Evolutionary conservation across 192 early-diverging fungal genomes (phyloP), one percentile per base, ranked within the genome.

Genomic region (Dispira parvispora): DNA sequence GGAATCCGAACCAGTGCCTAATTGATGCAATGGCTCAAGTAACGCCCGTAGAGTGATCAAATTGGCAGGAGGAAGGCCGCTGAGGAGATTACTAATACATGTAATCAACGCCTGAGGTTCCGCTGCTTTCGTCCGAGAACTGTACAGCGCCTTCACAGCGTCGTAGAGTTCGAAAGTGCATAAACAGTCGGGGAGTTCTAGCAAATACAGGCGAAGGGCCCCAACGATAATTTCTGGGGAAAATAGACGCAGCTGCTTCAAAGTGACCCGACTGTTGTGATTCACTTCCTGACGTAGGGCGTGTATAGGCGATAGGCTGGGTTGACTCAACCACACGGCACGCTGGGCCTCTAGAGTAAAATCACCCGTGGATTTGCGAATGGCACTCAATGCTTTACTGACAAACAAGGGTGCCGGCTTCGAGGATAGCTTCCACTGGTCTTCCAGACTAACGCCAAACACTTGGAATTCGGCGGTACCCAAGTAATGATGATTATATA

Each of bases 371-470:
- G 49, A 72, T 71, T 85, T 80, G 50, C 72, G 63, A 50, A 89
- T 78, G 8, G 75, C 71, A 46, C 76, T 78, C 46, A 89, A 67
- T 12, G 78, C 72, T 67, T 80, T 78, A 47, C 74, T 73, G 0
- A 84, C 75, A 43, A 89, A 71, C 52, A 79, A 68, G 26, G 87
- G 87, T 8, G 84, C 77, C 57, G 69, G 72, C 63, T 78, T 77
- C 28, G 78, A 71, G 42, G 77, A 77, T 26, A 81, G 74, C 56
- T 80, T 71, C 25, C 78, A 75, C 54, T 82, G 77, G 63, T 86
- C 83, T 21, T 82, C 84, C 50, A 89, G 79, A 20, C 82, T 68
- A 49, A 89, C 84, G 16, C 85, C 87, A 75, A 89, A 89, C 26
- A 83, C 73, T 75, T 89, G 87, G 71, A 84, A 83, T 82, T 82